Percentiles rank a stretch among this genome's conserved stretches.
Conservation (phyloP, 441 rosid species). For the Kokia cookei region DNA sequence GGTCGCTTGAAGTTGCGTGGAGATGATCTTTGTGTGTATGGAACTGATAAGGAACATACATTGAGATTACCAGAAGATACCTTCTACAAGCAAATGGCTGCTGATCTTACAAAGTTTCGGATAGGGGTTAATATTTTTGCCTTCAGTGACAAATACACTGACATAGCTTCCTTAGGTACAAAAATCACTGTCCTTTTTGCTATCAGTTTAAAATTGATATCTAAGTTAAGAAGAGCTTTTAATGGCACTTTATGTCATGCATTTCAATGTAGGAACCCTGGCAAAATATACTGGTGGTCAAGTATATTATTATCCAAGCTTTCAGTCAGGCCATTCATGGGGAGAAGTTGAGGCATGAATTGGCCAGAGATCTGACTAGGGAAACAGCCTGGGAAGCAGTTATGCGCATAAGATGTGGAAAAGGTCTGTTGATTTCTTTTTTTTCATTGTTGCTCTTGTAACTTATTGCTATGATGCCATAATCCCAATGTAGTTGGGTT, state of each 20-base stretch:
- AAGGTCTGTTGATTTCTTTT: constrained; percentile 47
- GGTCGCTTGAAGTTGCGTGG: constrained; percentile 97
- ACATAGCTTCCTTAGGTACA: constrained; percentile 93
- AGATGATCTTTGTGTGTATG: constrained; percentile 92
- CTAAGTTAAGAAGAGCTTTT: not conserved
- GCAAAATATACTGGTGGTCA: constrained; percentile 99
- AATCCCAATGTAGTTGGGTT: not conserved
- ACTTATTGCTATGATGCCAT: not conserved
- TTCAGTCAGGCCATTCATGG: constrained; percentile 68
- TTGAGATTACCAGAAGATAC: constrained; percentile 91
- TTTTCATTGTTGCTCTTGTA: not conserved
- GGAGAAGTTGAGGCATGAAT: constrained; percentile 83
- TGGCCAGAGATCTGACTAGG: constrained; percentile 92
- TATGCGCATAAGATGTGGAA: constrained; percentile 99
- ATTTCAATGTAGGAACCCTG: constrained; percentile 54
- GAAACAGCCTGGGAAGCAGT: constrained; percentile 99
- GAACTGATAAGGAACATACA: constrained; percentile 87
- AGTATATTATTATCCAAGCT: constrained; percentile 85
- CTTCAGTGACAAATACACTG: constrained; percentile 88
- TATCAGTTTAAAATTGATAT: not conserved
- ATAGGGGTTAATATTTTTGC: constrained; percentile 89
- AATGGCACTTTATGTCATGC: not conserved
- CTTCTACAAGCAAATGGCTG: constrained; percentile 98
- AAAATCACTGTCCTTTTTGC: not conserved
- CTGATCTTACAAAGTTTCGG: constrained; percentile 96